phyloP scores from a whole-genome alignment of 2,329 filamentous ascomycete genomes.

The Pseudocercospora pini-densiflorae region DNA sequence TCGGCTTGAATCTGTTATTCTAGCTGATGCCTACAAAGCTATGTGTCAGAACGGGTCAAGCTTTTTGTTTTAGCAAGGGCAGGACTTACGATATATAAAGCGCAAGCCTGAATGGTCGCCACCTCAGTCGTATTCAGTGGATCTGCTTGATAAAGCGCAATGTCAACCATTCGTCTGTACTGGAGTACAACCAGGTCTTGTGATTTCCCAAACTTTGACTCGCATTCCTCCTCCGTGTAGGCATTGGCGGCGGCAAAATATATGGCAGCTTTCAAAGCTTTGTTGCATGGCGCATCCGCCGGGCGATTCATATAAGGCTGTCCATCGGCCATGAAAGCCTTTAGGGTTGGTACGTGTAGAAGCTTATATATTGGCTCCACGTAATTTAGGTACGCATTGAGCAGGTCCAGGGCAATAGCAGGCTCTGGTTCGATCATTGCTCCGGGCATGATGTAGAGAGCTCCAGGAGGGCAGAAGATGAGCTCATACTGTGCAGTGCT shows the following conservation, averaged over 20 bases:
- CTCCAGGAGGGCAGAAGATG: slow-evolving; percentile 37
- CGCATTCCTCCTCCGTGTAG: slow-evolving; percentile 37
- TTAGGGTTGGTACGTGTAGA: slow-evolving; percentile 36
- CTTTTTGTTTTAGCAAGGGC: background rate
- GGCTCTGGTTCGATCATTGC: slow-evolving; percentile 33
- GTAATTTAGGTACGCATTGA: slow-evolving; percentile 31
- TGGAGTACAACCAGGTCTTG: slow-evolving; percentile 29
- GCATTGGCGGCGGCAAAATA: slow-evolving; percentile 40
- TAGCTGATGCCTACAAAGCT: slow-evolving; percentile 25
- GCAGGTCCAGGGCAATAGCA: slow-evolving; percentile 25
- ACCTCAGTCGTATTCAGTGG: slow-evolving; percentile 39
- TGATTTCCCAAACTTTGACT: slow-evolving; percentile 25
- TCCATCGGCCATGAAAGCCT: slow-evolving; percentile 30
- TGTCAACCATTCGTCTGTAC: slow-evolving; percentile 35
- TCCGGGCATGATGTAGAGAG: slow-evolving; percentile 40
- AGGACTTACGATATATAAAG: slow-evolving; percentile 33
- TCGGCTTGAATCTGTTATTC: slow-evolving; percentile 34
- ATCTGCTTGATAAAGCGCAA: slow-evolving; percentile 39
- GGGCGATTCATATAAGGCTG: slow-evolving; percentile 34
- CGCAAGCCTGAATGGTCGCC: slow-evolving; percentile 38
- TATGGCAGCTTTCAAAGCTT: slow-evolving; percentile 36
- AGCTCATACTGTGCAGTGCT: slow-evolving; percentile 32
- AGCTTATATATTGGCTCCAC: slow-evolving; percentile 38
- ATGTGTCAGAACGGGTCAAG: background rate
- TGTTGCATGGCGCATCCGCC: slow-evolving; percentile 29